phyloP scores from a whole-genome alignment of 805 yeast species.

The Monosporozyma solicola region DNA sequence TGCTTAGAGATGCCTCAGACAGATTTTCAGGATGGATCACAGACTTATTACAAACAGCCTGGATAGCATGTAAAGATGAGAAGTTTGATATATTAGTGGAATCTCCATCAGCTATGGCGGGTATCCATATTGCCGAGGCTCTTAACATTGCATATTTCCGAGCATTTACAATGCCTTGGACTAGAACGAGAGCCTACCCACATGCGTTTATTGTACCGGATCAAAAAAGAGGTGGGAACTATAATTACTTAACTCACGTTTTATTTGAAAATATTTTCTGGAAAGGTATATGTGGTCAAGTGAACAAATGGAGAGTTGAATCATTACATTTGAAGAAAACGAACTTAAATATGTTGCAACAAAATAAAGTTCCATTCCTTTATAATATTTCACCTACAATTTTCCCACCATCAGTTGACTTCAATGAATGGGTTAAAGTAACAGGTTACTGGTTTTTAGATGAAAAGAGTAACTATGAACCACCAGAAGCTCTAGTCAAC shows the following conservation, averaged over 20 bases:
- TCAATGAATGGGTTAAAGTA: conserved; percentile 90
- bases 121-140: conserved; percentile 92
- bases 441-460: conserved; percentile 94
- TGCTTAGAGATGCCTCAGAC: conserved; percentile 71
- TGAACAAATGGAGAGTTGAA: conserved; percentile 78
- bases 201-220: conserved; percentile 95
- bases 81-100: conserved; percentile 67
- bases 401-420: conserved; percentile 88
- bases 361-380: conserved; percentile 73
- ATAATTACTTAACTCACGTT: conserved; percentile 86
- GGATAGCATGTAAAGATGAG: conserved; percentile 77
- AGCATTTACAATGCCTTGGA: conserved; percentile 99
- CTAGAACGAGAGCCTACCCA: conserved; percentile 89
- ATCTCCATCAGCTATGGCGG: conserved; percentile 95
- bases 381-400: conserved; percentile 84
- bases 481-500: conserved; percentile 46
- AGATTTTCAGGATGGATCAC: conserved; percentile 78
- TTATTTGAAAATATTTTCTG: conserved; percentile 89
- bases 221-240: conserved; percentile 85
- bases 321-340: conserved; percentile 60
- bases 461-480: conserved; percentile 48
- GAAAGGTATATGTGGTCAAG: conserved; percentile 83
- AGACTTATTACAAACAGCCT: conserved; percentile 60
- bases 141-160: conserved; percentile 81
- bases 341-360: conserved; percentile 60